Base-by-base conservation (phyloP, 768 basidiomycete species). In the Cystobasidium ongulense region DNA sequence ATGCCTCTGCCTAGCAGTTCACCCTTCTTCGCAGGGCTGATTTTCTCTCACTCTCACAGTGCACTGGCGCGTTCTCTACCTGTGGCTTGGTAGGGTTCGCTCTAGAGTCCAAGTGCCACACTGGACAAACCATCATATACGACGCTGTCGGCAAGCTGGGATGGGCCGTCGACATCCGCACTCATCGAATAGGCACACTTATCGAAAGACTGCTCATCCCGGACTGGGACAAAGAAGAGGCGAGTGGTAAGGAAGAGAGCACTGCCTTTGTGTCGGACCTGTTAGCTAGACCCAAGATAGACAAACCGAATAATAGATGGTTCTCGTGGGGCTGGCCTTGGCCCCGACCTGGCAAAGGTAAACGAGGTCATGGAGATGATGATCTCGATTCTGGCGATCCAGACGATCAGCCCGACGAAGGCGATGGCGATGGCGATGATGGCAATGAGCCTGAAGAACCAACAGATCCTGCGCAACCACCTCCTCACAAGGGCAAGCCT, bases 51-150 rank as follows among this genome's bases (percentile, higher is more conserved):
- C n/a, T 36, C 18, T 15, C 39, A 13, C 38, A 62, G 0, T 93
- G 91, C 78, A 92, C 83, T 15, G 92, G 91, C 15, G 83, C 89
- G 0, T 83, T 85, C 10, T 93, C 90, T 0, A 81, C 85, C 0
- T 99, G 95, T 80, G 87, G 88, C 18, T 85, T 90, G 38, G 91
- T 83, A 0, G 94, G 95, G 0, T 94, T 90, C 78, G 95, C 92
- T 0, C 82, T 93, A 81, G 91, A 93, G 82, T 86, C 88, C 1
- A 84, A 83, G n/a, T 98, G 95, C 78, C 95, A 97, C 80, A 84
- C 90, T 0, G 95, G 95, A 27, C 87, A 89, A 79, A 86, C 87
- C 18, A 87, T 90, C 63, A 82, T 87, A 5, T 95, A 71, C 80
- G 93, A 97, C 80, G 92, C 92, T 0, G 90, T 96, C 33, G 85